Percentiles rank a stretch among this genome's conserved stretches.
These are phyloP conservation scores for Cardamine resedifolia DNA, from an alignment of 345 rosid species.

Conservation along the genomic window DNA sequence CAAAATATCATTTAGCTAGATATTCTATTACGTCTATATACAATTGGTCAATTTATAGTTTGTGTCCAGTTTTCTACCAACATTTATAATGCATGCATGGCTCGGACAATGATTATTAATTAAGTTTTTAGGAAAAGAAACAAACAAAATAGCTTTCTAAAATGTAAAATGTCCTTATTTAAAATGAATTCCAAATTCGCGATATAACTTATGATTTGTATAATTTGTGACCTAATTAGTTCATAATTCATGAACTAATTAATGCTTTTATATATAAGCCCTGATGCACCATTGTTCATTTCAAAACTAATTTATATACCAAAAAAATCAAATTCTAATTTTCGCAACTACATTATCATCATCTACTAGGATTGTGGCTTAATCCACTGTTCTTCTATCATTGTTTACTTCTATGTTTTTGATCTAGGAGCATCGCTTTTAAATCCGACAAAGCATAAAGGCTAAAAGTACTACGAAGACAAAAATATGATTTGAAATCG, in stretches of 20 bases:
- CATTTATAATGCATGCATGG: too few species aligned
- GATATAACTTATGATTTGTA: background rate
- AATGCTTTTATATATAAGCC: background rate
- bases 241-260: background rate
- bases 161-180: too few species aligned
- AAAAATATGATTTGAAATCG: too few species aligned
- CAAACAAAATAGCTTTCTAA: background rate
- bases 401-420: background rate
- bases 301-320: background rate
- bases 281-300: background rate
- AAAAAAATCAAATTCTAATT: background rate
- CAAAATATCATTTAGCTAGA: too few species aligned
- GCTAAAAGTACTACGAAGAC: too few species aligned
- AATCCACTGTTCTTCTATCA: background rate
- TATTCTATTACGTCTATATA: too few species aligned
- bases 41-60: too few species aligned
- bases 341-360: background rate
- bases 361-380: background rate
- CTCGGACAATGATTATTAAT: too few species aligned
- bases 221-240: background rate
- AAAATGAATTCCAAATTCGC: background rate
- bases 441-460: background rate
- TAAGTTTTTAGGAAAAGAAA: too few species aligned
- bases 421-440: background rate
- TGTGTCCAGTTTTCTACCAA: too few species aligned